Percentiles rank a stretch among this genome's conserved stretches.
These are phyloP conservation scores for Leavenworthia alabamica DNA, from an alignment of 345 rosid genomes.

Conservation along the genomic window DNA sequence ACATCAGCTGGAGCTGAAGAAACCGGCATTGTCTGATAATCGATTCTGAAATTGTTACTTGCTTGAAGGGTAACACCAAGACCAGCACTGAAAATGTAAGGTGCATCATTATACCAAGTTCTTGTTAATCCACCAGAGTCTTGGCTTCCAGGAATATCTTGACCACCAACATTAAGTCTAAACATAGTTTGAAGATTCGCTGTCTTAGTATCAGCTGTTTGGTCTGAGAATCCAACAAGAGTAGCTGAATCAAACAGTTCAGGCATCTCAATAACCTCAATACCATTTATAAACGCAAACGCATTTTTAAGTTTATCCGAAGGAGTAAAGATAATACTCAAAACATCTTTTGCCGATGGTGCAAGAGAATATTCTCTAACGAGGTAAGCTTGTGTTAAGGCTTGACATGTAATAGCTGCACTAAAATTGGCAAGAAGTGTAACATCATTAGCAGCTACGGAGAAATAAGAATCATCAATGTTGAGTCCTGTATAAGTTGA, in stretches of 20 bases:
- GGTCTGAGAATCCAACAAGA: conserved; percentile 50
- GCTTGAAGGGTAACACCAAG: conserved; percentile 36
- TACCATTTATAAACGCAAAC: conserved; percentile 69
- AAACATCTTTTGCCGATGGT: conserved; percentile 26
- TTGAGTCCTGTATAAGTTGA: conserved; percentile 42
- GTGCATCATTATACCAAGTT: conserved; percentile 68
- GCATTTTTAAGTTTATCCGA: conserved; percentile 33
- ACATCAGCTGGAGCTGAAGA: conserved; percentile 52
- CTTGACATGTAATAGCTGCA: conserved; percentile 58
- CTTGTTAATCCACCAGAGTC: conserved; percentile 53
- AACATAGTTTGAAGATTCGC: conserved; percentile 53
- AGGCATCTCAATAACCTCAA: conserved; percentile 51
- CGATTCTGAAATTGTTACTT: conserved; percentile 16
- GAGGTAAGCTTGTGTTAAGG: conserved; percentile 61
- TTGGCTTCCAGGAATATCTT: conserved; percentile 42
- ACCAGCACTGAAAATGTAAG: conserved; percentile 48
- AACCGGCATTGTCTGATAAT: conserved; percentile 35
- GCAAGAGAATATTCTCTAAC: conserved; percentile 58
- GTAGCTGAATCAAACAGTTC: conserved; percentile 45
- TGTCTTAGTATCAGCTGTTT: conserved; percentile 24
- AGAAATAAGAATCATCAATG: conserved; percentile 50
- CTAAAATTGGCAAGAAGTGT: conserved; percentile 69
- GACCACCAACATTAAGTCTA: conserved; percentile 70
- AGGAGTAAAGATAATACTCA: conserved; percentile 50
- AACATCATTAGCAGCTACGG: conserved; percentile 41